Evolutionary conservation across 768 basidiomycete genomes (phyloP).

Genomic region (Suillus luteus): DNA sequence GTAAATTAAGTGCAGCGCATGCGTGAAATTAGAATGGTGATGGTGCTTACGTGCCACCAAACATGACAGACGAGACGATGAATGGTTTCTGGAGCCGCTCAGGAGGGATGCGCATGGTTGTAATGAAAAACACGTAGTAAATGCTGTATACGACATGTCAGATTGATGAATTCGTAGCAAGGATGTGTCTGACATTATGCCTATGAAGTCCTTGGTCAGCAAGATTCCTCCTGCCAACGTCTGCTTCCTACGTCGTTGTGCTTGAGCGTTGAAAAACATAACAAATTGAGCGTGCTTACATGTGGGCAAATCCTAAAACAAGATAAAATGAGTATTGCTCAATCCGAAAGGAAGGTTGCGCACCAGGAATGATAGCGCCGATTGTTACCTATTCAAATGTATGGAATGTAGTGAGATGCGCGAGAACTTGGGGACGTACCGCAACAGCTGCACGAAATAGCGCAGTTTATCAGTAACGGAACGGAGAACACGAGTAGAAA

Average conservation of each 20-base stretch:
- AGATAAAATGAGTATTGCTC: background rate
- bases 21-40: background rate
- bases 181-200: conserved; percentile 1
- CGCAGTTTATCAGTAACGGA: background rate
- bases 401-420: background rate
- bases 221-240: background rate
- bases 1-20: background rate
- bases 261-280: background rate
- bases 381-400: conserved; percentile 1
- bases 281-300: background rate
- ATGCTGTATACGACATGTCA: background rate
- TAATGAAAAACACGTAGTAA: background rate
- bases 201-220: conserved; percentile 5
- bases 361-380: conserved; percentile 4
- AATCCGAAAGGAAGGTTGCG: background rate
- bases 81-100: conserved; percentile 1
- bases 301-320: conserved; percentile 1
- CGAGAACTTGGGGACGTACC: background rate
- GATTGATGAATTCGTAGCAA: background rate
- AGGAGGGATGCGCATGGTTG: background rate
- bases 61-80: background rate
- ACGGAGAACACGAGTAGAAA: background rate
- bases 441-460: background rate
- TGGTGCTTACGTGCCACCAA: background rate
- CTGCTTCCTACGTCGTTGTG: background rate